Percentiles rank a stretch among this genome's conserved stretches.
phyloP scores from a whole-genome alignment of 768 basidiomycete genomes.

The Psilocybe subaeruginosa region DNA sequence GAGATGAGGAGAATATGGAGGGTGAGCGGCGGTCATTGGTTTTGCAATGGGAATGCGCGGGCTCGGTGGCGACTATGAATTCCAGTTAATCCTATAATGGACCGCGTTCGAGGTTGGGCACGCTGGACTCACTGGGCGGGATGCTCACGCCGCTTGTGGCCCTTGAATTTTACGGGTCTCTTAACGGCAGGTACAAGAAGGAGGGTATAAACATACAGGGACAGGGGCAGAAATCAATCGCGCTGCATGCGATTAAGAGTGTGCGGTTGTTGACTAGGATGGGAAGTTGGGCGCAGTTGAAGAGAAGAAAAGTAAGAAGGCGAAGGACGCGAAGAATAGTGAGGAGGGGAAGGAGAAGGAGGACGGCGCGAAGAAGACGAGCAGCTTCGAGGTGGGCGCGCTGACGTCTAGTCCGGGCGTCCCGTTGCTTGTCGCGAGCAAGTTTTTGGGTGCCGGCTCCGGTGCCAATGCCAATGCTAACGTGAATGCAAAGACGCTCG shows the following conservation, averaged over 20 bases:
- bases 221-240: conserved; percentile 45
- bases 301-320: no score
- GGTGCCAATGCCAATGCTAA: not conserved
- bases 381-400: conserved; percentile 72
- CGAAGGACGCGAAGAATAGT: no score
- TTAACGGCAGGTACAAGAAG: no score
- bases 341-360: not conserved
- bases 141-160: conserved; percentile 21
- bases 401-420: conserved; percentile 40
- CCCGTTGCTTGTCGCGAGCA: not conserved
- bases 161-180: no score
- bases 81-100: not conserved
- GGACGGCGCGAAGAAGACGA: conserved; percentile 35
- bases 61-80: not conserved
- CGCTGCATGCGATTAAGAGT: conserved; percentile 61
- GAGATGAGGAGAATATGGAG: conserved; percentile 3
- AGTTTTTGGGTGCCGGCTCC: not conserved
- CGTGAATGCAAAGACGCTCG: conserved; percentile 35
- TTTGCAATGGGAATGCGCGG: not conserved
- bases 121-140: conserved; percentile 20
- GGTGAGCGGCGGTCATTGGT: not conserved
- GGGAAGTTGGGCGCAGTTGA: conserved; percentile 25
- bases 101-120: conserved; percentile 35
- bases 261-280: conserved; percentile 74
- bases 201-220: not conserved